Evolutionary conservation across 805 yeast species (phyloP), one percentile per base, ranked within the genome.

Genomic region (Wickerhamomyces strasburgensis): DNA sequence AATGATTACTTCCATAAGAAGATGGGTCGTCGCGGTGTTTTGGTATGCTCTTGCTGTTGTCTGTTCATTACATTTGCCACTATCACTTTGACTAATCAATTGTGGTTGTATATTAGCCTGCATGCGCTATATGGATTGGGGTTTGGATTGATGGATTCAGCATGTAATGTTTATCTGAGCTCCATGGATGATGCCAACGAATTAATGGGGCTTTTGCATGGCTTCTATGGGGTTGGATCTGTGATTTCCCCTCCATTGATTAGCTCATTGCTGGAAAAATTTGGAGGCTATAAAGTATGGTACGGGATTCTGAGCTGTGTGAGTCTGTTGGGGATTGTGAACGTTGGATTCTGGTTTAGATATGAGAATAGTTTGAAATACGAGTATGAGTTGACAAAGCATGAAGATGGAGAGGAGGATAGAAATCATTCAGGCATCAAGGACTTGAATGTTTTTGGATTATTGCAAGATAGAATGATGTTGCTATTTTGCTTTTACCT

Each of bases 181-280:
- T 52, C 68, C 34, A 56, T 79, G 26, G 66, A 67, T 17, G 73
- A 75, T 40, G 69, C 75, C 33, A 76, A 82, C 32, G 73, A 70
- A 36, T 64, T 73, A 40, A 65, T 81, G 58, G 84, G 89, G 1
- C 56, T 67, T 18, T 62, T 73, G 40, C 93, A 84, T 60, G 89
- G 85, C 1, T 52, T 67, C 11, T 84, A 82, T 56, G 94, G 94
- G 1, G 47, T 76, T 3, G 88, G 89, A 3, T 85, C 88, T 1
- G 77, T 84, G 31, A 45, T 78, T 1, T 70, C 86, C 2, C 89
- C 94, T 2, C 68, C 84, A 14, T 53, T 78, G 21, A 79, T 81
- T 3, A 74, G 85, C 0, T 44, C 52, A 34, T 54, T 65, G 35
- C 57, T 58, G 8, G 46, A 53, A 19, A 49, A 46, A 27, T 57